Evolutionary conservation across 2,329 filamentous ascomycete genomes (phyloP).

Genomic region (Diaporthe vexans): DNA sequence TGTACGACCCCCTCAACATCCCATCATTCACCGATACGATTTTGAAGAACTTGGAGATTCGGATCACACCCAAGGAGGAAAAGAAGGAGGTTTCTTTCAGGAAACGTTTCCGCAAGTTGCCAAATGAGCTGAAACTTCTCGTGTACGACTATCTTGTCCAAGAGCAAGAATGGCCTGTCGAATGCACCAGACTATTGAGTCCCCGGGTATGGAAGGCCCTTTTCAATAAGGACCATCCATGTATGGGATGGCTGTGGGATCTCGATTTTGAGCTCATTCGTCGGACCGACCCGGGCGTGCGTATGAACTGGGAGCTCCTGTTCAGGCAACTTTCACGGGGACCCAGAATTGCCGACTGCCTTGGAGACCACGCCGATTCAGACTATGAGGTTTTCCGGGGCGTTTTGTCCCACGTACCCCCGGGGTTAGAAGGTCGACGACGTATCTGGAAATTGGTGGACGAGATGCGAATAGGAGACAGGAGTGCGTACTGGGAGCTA

Average conservation of each 20-base stretch:
- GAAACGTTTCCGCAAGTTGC: not conserved
- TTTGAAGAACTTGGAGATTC: not conserved
- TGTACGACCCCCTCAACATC: not conserved
- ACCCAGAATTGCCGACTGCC: not conserved
- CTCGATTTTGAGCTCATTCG: not conserved
- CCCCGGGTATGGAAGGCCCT: not conserved
- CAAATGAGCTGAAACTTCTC: not conserved
- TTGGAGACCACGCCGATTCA: not conserved
- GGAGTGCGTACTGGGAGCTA: not conserved
- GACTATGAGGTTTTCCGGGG: constrained; percentile 4
- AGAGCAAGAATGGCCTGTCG: not conserved
- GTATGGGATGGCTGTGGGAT: constrained; percentile 7
- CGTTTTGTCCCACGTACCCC: not conserved
- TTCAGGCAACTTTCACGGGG: constrained; percentile 3
- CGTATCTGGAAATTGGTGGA: not conserved
- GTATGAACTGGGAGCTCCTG: constrained; percentile 7
- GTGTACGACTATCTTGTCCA: not conserved
- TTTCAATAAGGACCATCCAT: not conserved
- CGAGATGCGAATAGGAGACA: constrained; percentile 4
- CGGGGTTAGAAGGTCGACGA: constrained; percentile 8
- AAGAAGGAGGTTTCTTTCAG: not conserved
- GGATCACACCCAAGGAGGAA: too few species aligned
- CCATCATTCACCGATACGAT: not conserved
- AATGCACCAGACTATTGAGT: not conserved
- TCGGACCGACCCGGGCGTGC: not conserved